Percentiles rank a stretch among this genome's conserved stretches.
Evolutionary conservation across 192 early-diverging fungal genomes (phyloP).

Genomic region (Coemansia sp.): DNA sequence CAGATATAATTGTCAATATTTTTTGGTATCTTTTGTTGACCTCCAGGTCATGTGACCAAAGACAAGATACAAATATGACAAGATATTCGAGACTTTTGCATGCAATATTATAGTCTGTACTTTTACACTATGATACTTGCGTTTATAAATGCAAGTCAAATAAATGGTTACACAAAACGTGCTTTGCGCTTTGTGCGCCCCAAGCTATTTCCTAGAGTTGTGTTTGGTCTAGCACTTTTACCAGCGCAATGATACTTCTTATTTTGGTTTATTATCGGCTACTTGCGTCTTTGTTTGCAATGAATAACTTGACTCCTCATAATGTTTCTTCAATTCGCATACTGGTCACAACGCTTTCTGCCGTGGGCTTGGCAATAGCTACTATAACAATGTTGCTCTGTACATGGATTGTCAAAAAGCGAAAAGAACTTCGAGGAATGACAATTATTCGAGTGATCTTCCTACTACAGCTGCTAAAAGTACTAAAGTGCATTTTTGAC

Average conservation of each 20-base stretch:
- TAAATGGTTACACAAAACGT: no score
- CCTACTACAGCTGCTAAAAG: slow-evolving; percentile 23
- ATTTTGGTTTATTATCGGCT: neutral
- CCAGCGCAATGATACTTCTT: neutral
- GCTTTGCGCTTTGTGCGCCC: neutral
- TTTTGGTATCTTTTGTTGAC: no score
- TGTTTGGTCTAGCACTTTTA: neutral
- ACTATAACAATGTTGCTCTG: slow-evolving; percentile 11
- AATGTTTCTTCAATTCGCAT: slow-evolving; percentile 11
- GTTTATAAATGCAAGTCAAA: no score
- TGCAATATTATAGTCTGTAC: no score
- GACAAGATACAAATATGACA: no score
- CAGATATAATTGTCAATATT: no score
- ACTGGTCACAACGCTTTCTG: slow-evolving; percentile 13
- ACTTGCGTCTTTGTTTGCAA: neutral
- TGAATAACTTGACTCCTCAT: slow-evolving; percentile 30
- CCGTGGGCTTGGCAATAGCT: slow-evolving; percentile 16
- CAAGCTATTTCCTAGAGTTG: neutral
- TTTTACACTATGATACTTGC: no score
- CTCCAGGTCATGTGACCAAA: no score
- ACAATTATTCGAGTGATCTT: slow-evolving; percentile 39
- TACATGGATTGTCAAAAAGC: slow-evolving; percentile 12
- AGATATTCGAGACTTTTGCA: no score
- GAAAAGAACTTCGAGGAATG: slow-evolving; percentile 26
- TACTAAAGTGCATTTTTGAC: slow-evolving; percentile 17